phyloP scores from a whole-genome alignment of 1,284 basidiomycete species.

The Blastosporella zonata region DNA sequence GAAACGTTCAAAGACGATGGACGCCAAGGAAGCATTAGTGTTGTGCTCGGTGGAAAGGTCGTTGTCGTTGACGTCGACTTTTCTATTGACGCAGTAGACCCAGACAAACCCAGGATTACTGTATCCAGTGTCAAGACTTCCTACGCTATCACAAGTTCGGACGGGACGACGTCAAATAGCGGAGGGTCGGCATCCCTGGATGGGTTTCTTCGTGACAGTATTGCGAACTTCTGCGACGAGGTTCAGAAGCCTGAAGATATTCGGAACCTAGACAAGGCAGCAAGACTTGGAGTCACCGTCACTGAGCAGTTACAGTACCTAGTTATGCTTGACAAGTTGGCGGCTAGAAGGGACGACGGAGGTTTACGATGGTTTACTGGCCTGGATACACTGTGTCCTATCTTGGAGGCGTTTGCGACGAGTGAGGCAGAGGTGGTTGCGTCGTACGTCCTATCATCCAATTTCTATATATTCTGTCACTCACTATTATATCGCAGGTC shows the following conservation, averaged over 20 bases:
- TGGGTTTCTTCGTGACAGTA: slow-evolving; percentile 51
- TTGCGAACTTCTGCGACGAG: slow-evolving; percentile 55
- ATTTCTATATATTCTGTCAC: neutral
- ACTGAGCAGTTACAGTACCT: slow-evolving; percentile 63
- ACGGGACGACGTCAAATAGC: slow-evolving; percentile 36
- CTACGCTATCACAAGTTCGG: slow-evolving; percentile 57
- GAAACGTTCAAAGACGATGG: slow-evolving; percentile 66
- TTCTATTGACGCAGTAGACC: slow-evolving; percentile 38
- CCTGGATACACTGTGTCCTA: slow-evolving; percentile 49
- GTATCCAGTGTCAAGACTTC: slow-evolving; percentile 65
- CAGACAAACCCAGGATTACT: slow-evolving; percentile 36
- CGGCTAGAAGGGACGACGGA: slow-evolving; percentile 53
- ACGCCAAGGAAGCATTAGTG: slow-evolving; percentile 45
- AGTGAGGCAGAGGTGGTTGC: slow-evolving; percentile 52
- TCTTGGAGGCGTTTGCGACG: slow-evolving; percentile 47
- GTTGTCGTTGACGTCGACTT: slow-evolving; percentile 75
- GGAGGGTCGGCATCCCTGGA: slow-evolving; percentile 60
- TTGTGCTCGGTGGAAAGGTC: slow-evolving; percentile 71
- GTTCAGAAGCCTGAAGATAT: slow-evolving; percentile 55
- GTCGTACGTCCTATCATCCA: slow-evolving; percentile 40
- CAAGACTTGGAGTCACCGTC: slow-evolving; percentile 44
- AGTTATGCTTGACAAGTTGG: slow-evolving; percentile 66
- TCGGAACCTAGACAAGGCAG: slow-evolving; percentile 50
- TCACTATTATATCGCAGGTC: slow-evolving; percentile 27
- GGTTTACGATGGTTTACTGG: slow-evolving; percentile 75